Evolutionary conservation across 169 alveolate genomes (phyloP).

Genomic region (Plasmodium chabaudi): DNA sequence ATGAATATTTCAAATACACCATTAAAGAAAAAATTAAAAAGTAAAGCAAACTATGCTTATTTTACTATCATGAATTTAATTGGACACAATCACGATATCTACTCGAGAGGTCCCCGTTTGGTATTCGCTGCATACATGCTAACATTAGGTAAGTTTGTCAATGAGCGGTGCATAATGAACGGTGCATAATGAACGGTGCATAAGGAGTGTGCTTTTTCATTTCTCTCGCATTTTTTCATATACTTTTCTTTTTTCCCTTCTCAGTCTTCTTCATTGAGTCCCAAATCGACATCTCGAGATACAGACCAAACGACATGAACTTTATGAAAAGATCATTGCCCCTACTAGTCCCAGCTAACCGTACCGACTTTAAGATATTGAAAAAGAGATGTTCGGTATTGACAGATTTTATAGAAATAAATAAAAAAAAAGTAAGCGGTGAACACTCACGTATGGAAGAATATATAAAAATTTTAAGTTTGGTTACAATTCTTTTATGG

Average conservation of each 20-base stretch:
- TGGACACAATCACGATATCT: constrained; percentile 45
- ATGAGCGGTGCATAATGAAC: not conserved
- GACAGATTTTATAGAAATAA: constrained; percentile 11
- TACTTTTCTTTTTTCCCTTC: not conserved
- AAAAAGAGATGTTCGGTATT: constrained; percentile 16
- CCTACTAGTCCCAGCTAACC: not conserved
- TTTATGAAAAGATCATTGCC: constrained; percentile 51
- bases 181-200: not conserved
- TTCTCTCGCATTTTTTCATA: not conserved
- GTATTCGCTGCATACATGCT: constrained; percentile 48
- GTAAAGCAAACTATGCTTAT: constrained; percentile 54
- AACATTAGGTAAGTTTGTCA: constrained; percentile 9
- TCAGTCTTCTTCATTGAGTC: constrained; percentile 50
- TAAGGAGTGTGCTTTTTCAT: too few relatives aligned
- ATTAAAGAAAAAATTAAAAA: constrained; percentile 33
- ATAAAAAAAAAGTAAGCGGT: not conserved
- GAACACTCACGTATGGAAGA: constrained; percentile 22
- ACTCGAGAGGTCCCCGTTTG: constrained; percentile 35
- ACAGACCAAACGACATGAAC: constrained; percentile 31
- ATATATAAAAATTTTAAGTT: constrained; percentile 22
- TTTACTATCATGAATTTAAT: constrained; percentile 36
- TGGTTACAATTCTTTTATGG: constrained; percentile 31
- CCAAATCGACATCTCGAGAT: constrained; percentile 43
- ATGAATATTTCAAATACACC: constrained; percentile 56
- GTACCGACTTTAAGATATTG: constrained; percentile 1